These are phyloP conservation scores for Aspergillus spinulosporus DNA, from an alignment of 2,329 filamentous ascomycete species.

Conservation along the genomic window DNA sequence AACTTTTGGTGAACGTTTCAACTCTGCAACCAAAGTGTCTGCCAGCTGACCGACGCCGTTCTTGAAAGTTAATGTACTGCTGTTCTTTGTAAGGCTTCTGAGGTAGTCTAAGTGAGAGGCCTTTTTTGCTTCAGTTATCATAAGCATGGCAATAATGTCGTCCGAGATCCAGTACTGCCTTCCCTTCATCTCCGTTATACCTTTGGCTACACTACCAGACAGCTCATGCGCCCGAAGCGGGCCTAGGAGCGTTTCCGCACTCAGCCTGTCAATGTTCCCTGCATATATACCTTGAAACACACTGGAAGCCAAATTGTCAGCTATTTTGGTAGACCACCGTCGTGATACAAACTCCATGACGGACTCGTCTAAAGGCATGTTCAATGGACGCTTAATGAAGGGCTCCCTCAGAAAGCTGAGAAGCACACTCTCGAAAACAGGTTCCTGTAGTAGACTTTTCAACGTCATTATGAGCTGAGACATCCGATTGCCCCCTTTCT, in stretches of 20 bases:
- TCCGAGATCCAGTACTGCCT: constrained; percentile 22
- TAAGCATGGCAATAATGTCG: constrained; percentile 30
- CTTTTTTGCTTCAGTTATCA: constrained; percentile 17
- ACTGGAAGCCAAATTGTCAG: constrained; percentile 74
- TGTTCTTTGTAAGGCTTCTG: constrained; percentile 17
- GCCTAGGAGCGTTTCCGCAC: constrained; percentile 65
- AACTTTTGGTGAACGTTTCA: constrained; percentile 60
- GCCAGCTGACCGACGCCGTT: constrained; percentile 66
- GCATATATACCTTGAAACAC: constrained; percentile 87
- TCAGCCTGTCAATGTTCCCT: constrained; percentile 80
- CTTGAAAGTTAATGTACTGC: constrained; percentile 46
- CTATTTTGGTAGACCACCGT: constrained; percentile 56
- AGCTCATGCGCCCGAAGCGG: constrained; percentile 51
- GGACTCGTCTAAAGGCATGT: constrained; percentile 60
- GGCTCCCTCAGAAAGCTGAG: constrained; percentile 35
- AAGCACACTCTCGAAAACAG: constrained; percentile 55
- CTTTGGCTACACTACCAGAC: constrained; percentile 21
- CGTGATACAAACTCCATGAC: constrained; percentile 66
- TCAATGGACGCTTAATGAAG: constrained; percentile 19
- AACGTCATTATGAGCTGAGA: constrained; percentile 34
- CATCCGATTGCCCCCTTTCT: constrained; percentile 26
- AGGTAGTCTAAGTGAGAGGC: constrained; percentile 22
- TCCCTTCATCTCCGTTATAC: neutral
- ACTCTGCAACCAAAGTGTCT: constrained; percentile 52
- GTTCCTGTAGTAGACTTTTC: constrained; percentile 50